Evolutionary conservation across 371 early-diverging fungal species (phyloP).

Genomic region (Gilbertella persicaria): DNA sequence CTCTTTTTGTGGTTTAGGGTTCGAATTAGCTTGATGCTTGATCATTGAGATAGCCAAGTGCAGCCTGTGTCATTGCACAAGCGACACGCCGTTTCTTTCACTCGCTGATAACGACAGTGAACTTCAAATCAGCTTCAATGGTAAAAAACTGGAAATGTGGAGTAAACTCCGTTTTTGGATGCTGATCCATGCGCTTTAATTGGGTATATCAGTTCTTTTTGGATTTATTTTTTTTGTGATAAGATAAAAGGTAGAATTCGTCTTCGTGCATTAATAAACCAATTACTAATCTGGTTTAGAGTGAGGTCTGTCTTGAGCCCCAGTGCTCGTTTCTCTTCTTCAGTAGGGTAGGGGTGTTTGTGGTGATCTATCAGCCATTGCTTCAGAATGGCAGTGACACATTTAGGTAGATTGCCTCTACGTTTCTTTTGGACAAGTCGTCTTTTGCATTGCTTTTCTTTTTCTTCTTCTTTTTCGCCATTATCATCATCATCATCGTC

Average conservation of each 20-base stretch:
- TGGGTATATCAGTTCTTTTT: neutral
- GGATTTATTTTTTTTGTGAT: neutral
- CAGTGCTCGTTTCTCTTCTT: constrained; percentile 65
- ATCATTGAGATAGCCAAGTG: too few species aligned
- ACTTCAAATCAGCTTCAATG: too few species aligned
- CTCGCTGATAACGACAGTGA: too few species aligned
- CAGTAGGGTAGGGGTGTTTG: constrained; percentile 75
- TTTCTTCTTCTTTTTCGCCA: neutral
- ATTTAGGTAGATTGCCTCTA: constrained; percentile 55
- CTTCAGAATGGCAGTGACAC: constrained; percentile 58
- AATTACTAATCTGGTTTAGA: constrained; percentile 75
- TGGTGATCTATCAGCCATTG: constrained; percentile 69
- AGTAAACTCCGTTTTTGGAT: too few species aligned
- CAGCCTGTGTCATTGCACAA: too few species aligned
- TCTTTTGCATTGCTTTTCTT: neutral
- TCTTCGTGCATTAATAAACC: constrained; percentile 82
- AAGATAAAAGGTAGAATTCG: constrained; percentile 48
- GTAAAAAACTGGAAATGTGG: too few species aligned
- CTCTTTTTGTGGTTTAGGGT: too few species aligned
- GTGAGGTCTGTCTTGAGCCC: constrained; percentile 59
- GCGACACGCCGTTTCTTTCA: too few species aligned
- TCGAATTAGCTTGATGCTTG: too few species aligned
- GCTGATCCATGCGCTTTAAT: neutral
- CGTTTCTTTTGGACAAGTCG: constrained; percentile 16
- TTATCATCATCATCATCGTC: constrained; percentile 1